Evolutionary conservation across 2,329 filamentous ascomycete genomes (phyloP), one percentile per base, ranked within the genome.

Genomic region (Blastomyces parvus): DNA sequence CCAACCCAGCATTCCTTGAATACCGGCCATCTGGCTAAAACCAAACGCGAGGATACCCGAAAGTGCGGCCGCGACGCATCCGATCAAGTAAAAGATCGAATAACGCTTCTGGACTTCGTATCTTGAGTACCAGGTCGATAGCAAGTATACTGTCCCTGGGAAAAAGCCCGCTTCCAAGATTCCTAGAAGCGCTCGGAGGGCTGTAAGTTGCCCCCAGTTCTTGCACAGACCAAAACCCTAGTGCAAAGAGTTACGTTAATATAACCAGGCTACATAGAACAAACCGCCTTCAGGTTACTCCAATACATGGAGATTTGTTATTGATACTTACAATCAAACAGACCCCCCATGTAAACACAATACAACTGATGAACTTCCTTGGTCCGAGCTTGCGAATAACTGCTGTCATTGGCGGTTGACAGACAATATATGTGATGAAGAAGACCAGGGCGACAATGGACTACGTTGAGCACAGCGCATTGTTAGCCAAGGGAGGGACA

Each of bases 401-500:
- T 58, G 90, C 76, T 0, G 88, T 90, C 1, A 87, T 87, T 0
- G 87, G 87, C 0, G 87, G 86, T 70, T 91, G 88, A 66, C 88
- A 87, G 61, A 89, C 59, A 66, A 88, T 82, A 73, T 91, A 91
- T 0, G 87, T 83, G 67, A 89, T 80, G 79, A 90, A 91, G 78
- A 91, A 91, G 69, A 90, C 80, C 52, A 90, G 78, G 3, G 87
- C 87, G 63, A 88, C 81, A 69, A 90, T 82, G n/a, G 84, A 81
- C 70, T 78, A 71, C 55, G 44, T 19, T 9, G 11, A 27, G 30
- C n/a, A n/a, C 25, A 25, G 3, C 17, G 19, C 30, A 14, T n/a
- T 25, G 11, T 65, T 56, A 44, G 58, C 44, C 46, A 14, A 13
- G 14, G 5, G 60, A 19, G 36, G 36, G 9, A 38, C 36, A 30